These are phyloP conservation scores for Aspergillus homomorphus DNA, from an alignment of 495 filamentous ascomycete genomes.

Conservation along the genomic window DNA sequence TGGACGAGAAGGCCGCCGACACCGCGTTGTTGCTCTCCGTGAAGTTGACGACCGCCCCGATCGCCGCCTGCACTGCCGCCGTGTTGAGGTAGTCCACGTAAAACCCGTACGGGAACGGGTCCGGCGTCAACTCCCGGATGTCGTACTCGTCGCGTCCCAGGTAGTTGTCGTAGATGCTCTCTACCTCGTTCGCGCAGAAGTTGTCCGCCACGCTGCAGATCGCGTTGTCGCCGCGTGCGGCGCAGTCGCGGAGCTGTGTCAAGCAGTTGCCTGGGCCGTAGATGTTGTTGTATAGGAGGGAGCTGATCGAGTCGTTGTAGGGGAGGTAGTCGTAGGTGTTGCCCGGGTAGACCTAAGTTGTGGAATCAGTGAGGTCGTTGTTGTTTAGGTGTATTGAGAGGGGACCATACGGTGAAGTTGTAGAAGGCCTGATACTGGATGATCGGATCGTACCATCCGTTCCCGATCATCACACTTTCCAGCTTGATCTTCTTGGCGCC, in stretches of 20 bases:
- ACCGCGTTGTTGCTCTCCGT: conserved; percentile 47
- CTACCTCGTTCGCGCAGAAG: conserved; percentile 55
- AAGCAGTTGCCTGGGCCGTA: conserved; percentile 62
- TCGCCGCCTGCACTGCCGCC: conserved; percentile 51
- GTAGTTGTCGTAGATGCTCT: conserved; percentile 50
- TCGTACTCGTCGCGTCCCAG: conserved; percentile 59
- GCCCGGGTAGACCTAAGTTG: conserved; percentile 33
- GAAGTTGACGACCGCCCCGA: conserved; percentile 59
- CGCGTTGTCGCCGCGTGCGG: conserved; percentile 39
- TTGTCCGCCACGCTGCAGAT: conserved; percentile 49
- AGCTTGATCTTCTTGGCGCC: conserved; percentile 40
- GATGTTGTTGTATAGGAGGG: conserved; percentile 56
- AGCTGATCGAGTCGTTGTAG: conserved; percentile 44
- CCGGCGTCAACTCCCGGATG: conserved; percentile 52
- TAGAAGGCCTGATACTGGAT: conserved; percentile 63
- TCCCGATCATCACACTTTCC: conserved; percentile 55
- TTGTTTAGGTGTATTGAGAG: neutral
- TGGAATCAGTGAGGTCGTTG: neutral
- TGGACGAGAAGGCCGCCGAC: conserved; percentile 46
- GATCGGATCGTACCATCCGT: conserved; percentile 58
- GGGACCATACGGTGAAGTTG: conserved; percentile 48
- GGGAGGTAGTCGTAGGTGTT: conserved; percentile 60
- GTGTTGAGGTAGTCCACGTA: conserved; percentile 60
- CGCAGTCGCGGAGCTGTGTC: conserved; percentile 50
- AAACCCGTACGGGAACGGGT: conserved; percentile 60